Evolutionary conservation across 129 eudicot species (phyloP), one percentile per base, ranked within the genome.

Genomic region (Deinandra increscens): DNA sequence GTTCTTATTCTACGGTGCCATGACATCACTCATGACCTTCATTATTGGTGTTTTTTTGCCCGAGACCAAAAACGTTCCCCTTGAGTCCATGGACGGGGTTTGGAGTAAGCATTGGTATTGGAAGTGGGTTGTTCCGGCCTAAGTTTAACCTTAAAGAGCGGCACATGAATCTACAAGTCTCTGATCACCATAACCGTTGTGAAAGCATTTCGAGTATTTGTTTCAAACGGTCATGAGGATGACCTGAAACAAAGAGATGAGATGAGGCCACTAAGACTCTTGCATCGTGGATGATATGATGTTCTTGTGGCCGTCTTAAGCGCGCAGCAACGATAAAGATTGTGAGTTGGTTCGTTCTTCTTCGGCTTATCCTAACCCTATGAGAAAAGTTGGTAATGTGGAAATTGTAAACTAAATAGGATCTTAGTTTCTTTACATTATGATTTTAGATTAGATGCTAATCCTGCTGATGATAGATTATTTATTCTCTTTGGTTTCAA

Each of bases 61-160:
- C 0, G 87, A 83, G 56, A 83, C 87, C 9, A 79, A 83, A 75
- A 81, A 84, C 13, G 74, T 83, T 38, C 79, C 69, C 7, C 76
- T 83, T 5, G 87, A 75, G 34, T 36, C 34, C 14, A 83, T 83
- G 87, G 81, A 79, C 14, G 55, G 11, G 39, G 59, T 83, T 63
- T 83, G 87, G 87, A 36, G 64, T 15, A 51, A 75, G 15, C 87
- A 83, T 69, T 83, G 84, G 87, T 79, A 48, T 66, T 83, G 87
- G 87, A 65, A 68, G 64, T 69, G 70, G 42, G 36, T 31, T 44
- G 46, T 60, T 33, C 13, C 76, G 4, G 15, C 59, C 20, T 45
- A 71, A 20, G 19, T 70, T 23, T 70, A 42, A 41, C 55, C 66
- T 56, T 56, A 22, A 58, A 39, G 34, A 46, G 13, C 23, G 12